Percentiles rank a stretch among this genome's conserved stretches.
Conservation (phyloP, 2,329 filamentous ascomycete species). For the Colletotrichum orchidophilum region DNA sequence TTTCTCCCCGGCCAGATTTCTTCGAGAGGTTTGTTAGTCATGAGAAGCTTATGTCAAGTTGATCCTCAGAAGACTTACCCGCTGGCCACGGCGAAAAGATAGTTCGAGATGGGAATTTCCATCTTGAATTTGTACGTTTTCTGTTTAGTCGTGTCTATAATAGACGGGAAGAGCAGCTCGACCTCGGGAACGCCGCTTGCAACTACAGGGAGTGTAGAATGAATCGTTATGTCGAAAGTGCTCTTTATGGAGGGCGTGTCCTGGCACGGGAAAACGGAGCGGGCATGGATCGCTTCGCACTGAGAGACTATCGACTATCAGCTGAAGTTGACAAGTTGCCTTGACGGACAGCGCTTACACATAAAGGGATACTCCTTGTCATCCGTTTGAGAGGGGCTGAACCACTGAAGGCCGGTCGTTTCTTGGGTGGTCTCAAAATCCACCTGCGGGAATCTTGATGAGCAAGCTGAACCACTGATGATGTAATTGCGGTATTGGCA, state of each 20-base stretch:
- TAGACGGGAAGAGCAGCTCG: neutral
- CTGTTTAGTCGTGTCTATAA: neutral
- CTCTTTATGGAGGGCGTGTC: conserved; percentile 97
- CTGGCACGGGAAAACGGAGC: conserved; percentile 94
- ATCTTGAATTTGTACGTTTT: conserved; percentile 83
- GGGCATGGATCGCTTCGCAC: conserved; percentile 94
- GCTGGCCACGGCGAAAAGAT: conserved; percentile 85
- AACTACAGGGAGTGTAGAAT: conserved; percentile 85
- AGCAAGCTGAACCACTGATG: conserved; percentile 32
- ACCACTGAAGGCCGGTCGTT: conserved; percentile 94
- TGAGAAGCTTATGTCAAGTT: neutral
- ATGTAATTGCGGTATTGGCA: neutral
- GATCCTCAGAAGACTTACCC: neutral
- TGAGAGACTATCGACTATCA: conserved; percentile 69
- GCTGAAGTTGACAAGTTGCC: neutral
- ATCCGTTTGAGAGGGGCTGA: conserved; percentile 89
- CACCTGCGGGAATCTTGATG: conserved; percentile 65
- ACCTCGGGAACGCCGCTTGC: conserved; percentile 76
- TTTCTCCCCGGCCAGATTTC: conserved; percentile 82
- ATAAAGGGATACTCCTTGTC: conserved; percentile 97
- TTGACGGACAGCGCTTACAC: conserved; percentile 51
- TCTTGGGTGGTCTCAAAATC: conserved; percentile 82
- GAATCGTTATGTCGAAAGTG: conserved; percentile 87
- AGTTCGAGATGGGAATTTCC: conserved; percentile 90
- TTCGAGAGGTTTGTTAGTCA: conserved; percentile 40